phyloP scores from a whole-genome alignment of 495 filamentous ascomycete genomes.

The Umbilicaria muhlenbergii region DNA sequence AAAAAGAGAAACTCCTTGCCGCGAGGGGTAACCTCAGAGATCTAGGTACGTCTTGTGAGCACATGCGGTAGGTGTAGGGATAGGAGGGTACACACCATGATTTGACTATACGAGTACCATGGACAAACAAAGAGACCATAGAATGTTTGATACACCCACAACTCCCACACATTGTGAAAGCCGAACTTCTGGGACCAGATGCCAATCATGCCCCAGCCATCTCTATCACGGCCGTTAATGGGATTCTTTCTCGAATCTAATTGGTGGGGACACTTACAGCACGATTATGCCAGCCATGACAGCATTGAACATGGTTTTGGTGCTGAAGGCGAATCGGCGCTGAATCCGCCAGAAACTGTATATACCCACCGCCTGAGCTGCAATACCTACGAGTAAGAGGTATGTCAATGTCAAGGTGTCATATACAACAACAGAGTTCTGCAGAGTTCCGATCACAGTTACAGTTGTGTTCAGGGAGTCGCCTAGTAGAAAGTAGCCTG shows the following conservation, averaged over 20 bases:
- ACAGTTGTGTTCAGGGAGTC: constrained; percentile 52
- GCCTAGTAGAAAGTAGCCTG: constrained; percentile 47
- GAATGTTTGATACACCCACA: constrained; percentile 47
- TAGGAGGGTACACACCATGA: constrained; percentile 41
- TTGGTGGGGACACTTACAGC: constrained; percentile 13
- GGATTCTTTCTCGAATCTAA: background rate
- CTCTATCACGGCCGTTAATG: constrained; percentile 5
- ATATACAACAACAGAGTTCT: constrained; percentile 45
- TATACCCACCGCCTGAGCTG: constrained; percentile 45
- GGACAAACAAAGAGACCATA: constrained; percentile 52
- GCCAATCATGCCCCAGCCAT: constrained; percentile 52
- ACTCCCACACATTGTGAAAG: constrained; percentile 47
- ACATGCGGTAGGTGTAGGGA: constrained; percentile 50
- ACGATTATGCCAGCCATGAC: constrained; percentile 40
- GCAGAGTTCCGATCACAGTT: constrained; percentile 47
- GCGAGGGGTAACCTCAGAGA: constrained; percentile 46
- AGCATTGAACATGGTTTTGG: constrained; percentile 49
- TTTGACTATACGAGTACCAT: constrained; percentile 54
- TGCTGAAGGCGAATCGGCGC: constrained; percentile 31
- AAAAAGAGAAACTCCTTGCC: constrained; percentile 55
- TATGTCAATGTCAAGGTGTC: constrained; percentile 46
- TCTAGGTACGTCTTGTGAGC: constrained; percentile 52
- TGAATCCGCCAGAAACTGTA: constrained; percentile 44
- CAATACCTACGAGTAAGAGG: constrained; percentile 46
- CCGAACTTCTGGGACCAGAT: constrained; percentile 47